Evolutionary conservation across 2,329 filamentous ascomycete genomes (phyloP).

Genomic region (Helminthosporium solani): DNA sequence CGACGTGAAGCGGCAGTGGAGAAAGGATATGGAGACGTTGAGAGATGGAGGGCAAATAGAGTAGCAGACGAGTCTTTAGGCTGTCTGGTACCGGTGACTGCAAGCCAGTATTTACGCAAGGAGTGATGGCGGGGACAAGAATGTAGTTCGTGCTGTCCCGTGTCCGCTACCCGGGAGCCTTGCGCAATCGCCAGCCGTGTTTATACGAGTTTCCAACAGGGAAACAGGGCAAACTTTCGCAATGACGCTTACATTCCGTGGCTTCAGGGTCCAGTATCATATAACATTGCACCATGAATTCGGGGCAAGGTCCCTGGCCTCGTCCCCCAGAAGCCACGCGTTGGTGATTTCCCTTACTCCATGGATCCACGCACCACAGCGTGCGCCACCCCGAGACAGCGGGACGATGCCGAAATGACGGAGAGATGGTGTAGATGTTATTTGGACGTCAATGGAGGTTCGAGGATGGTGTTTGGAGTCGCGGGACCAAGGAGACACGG

Average conservation of each 20-base stretch:
- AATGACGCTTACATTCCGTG: no score
- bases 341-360: neutral
- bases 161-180: no score
- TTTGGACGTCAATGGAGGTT: constrained; percentile 2
- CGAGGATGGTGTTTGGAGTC: neutral
- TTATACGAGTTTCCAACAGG: no score
- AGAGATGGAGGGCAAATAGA: neutral
- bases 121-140: no score
- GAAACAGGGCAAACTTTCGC: no score
- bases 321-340: neutral
- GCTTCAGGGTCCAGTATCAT: no score
- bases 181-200: no score
- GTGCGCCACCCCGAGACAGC: neutral
- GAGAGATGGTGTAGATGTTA: constrained; percentile 1
- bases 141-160: no score
- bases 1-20: constrained; percentile 14
- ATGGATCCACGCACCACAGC: neutral
- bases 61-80: neutral
- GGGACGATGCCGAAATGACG: constrained; percentile 3
- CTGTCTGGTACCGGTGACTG: no score
- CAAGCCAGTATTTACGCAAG: no score
- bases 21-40: constrained; percentile 9
- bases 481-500: no score
- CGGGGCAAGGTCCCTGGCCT: neutral
- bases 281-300: no score